Base-by-base conservation (phyloP, 306 rosid genomes). In the Castanopsis chinensis region DNA sequence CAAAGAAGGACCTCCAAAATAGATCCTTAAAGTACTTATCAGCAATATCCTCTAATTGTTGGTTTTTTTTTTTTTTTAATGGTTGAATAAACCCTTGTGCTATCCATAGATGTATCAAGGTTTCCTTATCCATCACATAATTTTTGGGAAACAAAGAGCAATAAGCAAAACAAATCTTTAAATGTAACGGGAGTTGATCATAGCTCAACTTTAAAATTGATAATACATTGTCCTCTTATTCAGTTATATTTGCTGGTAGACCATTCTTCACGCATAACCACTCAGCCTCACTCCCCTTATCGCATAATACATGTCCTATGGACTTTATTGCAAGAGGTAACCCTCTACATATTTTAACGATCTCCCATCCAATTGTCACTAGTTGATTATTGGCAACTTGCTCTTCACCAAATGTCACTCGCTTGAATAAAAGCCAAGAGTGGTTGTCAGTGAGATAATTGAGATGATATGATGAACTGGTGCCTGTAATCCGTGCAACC, bases 221-320 rank as follows among this genome's bases (percentile, higher is more conserved):
- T 25, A 81, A 78, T n/a, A n/a, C n/a, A 33, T 81, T 84, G 54
- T 77, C 78, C 65, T 83, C 81, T 65, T 81, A 75, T 11, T 78
- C 83, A 23, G 9, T 53, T 7, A 67, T 58, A 67, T 25, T 76
- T 25, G 77, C 18, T 67, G 84, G 83, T 65, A 81, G 82, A 76
- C 64, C 69, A 17, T 87, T 73, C 14, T 70, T 84, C 58, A 87
- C 79, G 60, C 71, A 76, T n/a, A 7, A 53, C 90, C 90, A 87
- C 19, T 87, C 84, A 3, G 21, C 56, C 52, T 19, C 32, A 28
- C 75, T 52, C 21, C 69, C 78, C 69, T 84, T 80, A 53, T 73
- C 72, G 58, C 55, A 5, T 1, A 87, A 77, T 20, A 83, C 76
- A 59, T 85, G 69, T 20, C 85, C 85, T 32, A 80, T 57, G 55